A percentile compares a stretch with the other conserved stretches of the same genome.
phyloP scores from a whole-genome alignment of 306 rosid genomes.

The Acacia acuminata region DNA sequence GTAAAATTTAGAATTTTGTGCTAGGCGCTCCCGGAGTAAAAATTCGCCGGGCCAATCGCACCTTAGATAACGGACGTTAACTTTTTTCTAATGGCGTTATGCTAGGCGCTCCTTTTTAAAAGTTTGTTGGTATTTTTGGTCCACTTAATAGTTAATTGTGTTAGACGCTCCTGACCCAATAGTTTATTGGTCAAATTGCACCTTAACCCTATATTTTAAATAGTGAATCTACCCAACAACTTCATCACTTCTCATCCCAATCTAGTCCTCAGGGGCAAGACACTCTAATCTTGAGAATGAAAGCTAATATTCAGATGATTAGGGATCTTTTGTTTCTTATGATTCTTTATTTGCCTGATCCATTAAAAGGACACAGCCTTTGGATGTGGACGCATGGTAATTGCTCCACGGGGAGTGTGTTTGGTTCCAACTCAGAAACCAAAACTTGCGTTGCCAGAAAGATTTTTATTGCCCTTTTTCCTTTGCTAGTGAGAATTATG shows the following conservation, averaged over 20 bases:
- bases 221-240: background rate
- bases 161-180: too few relatives aligned
- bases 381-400: conserved; percentile 35
- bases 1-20: too few relatives aligned
- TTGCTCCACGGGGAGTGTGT: too few relatives aligned
- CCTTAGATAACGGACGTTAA: too few relatives aligned
- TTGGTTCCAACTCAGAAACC: too few relatives aligned
- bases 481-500: background rate
- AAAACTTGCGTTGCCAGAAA: background rate
- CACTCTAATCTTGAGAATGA: background rate
- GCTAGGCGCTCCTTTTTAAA: too few relatives aligned
- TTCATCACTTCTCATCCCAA: background rate
- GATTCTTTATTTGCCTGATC: conserved; percentile 6
- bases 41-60: too few relatives aligned
- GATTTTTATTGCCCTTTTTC: background rate
- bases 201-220: background rate
- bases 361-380: conserved; percentile 26
- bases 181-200: too few relatives aligned
- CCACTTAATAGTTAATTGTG: too few relatives aligned
- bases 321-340: background rate
- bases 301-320: background rate
- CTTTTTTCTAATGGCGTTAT: too few relatives aligned
- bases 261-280: background rate
- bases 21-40: too few relatives aligned
- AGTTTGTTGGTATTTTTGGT: too few relatives aligned